These are phyloP conservation scores for Diversispora eburnea DNA, from an alignment of 192 early-diverging fungal species.

Conservation along the genomic window DNA sequence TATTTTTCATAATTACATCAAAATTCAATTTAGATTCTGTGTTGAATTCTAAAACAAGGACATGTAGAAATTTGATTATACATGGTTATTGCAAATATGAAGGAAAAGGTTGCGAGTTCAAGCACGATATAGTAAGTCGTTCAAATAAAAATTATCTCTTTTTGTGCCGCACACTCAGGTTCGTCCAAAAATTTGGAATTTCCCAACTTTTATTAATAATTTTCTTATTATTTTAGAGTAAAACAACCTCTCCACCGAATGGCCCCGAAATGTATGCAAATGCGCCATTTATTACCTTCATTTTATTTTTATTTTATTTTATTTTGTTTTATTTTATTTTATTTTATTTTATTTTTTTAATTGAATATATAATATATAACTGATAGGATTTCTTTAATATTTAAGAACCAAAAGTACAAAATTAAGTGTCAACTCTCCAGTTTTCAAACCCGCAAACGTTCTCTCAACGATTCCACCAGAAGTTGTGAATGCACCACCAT, in stretches of 20 bases:
- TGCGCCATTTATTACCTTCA: background rate
- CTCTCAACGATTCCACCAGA: constrained; percentile 49
- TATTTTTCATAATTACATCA: background rate
- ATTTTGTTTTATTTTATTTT: background rate
- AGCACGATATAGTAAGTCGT: constrained; percentile 62
- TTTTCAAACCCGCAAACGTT: constrained; percentile 54
- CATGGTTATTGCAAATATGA: constrained; percentile 85
- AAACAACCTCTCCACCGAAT: constrained; percentile 17
- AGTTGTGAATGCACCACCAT: constrained; percentile 53
- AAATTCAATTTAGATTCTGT: constrained; percentile 1
- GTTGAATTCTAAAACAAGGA: constrained; percentile 41
- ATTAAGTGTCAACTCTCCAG: constrained; percentile 66
- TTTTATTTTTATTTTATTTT: background rate
- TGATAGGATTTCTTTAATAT: background rate
- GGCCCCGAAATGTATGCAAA: constrained; percentile 23
- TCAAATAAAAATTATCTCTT: background rate
- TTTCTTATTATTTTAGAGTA: constrained; percentile 6
- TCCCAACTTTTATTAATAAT: constrained; percentile 9
- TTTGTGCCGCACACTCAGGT: background rate
- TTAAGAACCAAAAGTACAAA: constrained; percentile 44
- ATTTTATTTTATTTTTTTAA: background rate
- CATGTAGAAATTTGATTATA: constrained; percentile 76
- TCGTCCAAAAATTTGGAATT: background rate
- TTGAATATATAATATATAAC: background rate
- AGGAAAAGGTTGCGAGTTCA: constrained; percentile 79